These are phyloP conservation scores for Phoenix roebelenii DNA, from an alignment of 176 grass and related monocot species.

Conservation along the genomic window DNA sequence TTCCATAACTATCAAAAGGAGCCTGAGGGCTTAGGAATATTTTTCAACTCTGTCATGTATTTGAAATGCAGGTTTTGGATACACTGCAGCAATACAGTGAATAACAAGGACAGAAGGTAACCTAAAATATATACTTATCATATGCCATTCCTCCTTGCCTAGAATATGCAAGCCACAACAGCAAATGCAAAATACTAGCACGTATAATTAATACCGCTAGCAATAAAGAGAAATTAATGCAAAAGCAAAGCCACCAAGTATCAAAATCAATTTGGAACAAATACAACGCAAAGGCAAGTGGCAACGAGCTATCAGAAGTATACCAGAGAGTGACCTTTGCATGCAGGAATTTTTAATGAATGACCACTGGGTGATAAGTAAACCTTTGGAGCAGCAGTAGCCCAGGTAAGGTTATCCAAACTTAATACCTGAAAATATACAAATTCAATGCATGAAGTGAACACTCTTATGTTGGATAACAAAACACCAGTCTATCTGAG, in stretches of 20 bases:
- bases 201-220: background rate
- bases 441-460: conserved; percentile 20
- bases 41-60: too few relatives aligned
- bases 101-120: too few relatives aligned
- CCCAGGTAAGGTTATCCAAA: conserved; percentile 83
- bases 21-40: too few relatives aligned
- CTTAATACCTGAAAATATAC: conserved; percentile 67
- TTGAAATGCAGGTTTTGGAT: too few relatives aligned
- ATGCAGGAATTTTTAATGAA: conserved; percentile 55
- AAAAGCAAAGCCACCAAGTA: background rate
- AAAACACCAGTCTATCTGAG: background rate
- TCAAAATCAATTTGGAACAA: background rate
- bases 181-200: too few relatives aligned
- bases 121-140: too few relatives aligned
- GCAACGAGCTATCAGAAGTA: conserved; percentile 33
- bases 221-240: conserved; percentile 3
- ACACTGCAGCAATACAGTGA: too few relatives aligned
- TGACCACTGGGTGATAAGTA: conserved; percentile 36
- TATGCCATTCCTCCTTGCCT: too few relatives aligned
- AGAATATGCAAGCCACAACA: too few relatives aligned
- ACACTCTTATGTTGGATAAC: background rate
- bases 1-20: too few relatives aligned
- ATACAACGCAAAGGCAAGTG: conserved; percentile 2
- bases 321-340: conserved; percentile 97
- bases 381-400: conserved; percentile 50